Percentiles rank a stretch among this genome's conserved stretches.
These are phyloP conservation scores for Trypanosoma platydactyli DNA, from an alignment of 208 protist genomes.

Conservation along the genomic window DNA sequence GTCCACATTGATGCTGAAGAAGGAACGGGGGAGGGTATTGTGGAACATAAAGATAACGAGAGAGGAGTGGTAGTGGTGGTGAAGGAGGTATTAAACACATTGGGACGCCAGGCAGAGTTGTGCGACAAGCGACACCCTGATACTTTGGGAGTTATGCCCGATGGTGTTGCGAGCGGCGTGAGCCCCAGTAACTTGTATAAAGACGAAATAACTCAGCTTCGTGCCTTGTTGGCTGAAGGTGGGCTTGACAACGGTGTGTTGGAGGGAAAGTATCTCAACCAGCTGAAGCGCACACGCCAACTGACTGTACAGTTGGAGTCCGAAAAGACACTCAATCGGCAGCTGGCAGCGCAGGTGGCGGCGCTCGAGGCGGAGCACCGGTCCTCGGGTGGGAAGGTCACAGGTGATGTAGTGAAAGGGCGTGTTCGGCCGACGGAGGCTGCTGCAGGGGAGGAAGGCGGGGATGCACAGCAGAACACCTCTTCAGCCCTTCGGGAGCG, in stretches of 20 bases:
- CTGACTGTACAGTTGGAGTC: constrained; percentile 58
- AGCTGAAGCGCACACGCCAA: constrained; percentile 41
- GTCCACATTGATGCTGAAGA: too few species aligned
- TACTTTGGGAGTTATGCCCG: not conserved
- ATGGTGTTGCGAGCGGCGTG: not conserved
- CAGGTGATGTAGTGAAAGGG: constrained; percentile 3
- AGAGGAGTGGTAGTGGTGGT: too few species aligned
- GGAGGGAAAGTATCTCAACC: constrained; percentile 66
- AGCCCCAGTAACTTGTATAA: constrained; percentile 17
- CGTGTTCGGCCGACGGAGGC: constrained; percentile 16
- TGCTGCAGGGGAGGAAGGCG: not conserved
- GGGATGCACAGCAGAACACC: constrained; percentile 14
- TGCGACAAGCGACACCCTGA: too few species aligned
- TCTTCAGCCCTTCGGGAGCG: constrained; percentile 27
- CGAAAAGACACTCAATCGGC: constrained; percentile 34
- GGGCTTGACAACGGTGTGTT: constrained; percentile 34
- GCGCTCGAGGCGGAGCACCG: constrained; percentile 28
- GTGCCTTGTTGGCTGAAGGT: constrained; percentile 27
- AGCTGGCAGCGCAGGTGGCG: constrained; percentile 33
- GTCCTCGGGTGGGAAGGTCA: not conserved
- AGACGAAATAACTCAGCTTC: constrained; percentile 41
- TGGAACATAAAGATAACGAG: too few species aligned
- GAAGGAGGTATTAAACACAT: too few species aligned
- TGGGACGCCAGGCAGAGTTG: too few species aligned
- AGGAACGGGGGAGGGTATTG: too few species aligned